Evolutionary conservation across 495 filamentous ascomycete species (phyloP), one percentile per base, ranked within the genome.

Genomic region (Clohesyomyces aquaticus): DNA sequence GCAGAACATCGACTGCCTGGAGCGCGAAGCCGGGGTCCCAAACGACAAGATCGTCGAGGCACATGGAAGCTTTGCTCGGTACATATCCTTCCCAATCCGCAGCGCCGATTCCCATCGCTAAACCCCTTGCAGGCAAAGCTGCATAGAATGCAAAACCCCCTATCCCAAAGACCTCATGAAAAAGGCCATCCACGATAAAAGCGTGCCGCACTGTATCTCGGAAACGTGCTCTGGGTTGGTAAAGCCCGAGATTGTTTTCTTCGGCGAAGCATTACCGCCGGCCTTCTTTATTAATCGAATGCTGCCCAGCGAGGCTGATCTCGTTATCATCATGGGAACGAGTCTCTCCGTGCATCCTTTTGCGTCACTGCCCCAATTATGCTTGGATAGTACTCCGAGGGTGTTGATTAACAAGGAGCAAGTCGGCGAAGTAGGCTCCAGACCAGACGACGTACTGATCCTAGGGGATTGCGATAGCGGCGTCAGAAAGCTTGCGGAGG

Each of bases 171-270:
- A 86, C 1, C 61, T 81, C 52, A 96, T 98, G 89, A 81, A 83
- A 61, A 75, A 83, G 55, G 79, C 82, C 55, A 84, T 98, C 11
- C 69, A 76, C 4, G 73, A 77, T 27, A 84, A 82, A 25, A 72
- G 85, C 26, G 86, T 95, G 1, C 90, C 94, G 10, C 75, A 78
- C 61, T 96, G 94, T 71, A 46, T 74, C 11, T 69, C 69, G 0
- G 52, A 72, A 21, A 67, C 80, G 26, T 98, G 95, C 72, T 78
- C 83, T 21, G 93, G 93, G 0, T 74, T 96, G 4, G 91, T 98
- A 50, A 98, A 98, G 76, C 94, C 94, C 2, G 93, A 97, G 69
- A 98, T 98, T 76, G 91, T 96, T 2, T 98, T 98, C 77, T 98
- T 98, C 71, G 87, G 87, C 55, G 88, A 91, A 74, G 68, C 76